Base-by-base conservation (phyloP, 345 rosid genomes). In the Rhizophora mangle region DNA sequence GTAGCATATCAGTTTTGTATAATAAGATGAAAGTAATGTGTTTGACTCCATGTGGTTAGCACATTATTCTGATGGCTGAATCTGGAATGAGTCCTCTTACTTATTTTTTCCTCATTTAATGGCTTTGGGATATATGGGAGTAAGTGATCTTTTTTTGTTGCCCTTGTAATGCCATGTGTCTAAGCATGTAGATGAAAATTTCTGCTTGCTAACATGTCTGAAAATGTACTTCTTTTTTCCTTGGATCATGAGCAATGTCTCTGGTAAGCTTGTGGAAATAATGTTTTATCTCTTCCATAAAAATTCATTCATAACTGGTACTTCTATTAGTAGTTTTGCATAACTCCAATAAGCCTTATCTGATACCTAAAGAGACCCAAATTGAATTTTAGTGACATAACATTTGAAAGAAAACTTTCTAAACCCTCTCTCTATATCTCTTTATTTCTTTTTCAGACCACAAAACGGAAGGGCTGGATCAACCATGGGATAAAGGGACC, bases 401-500 rank as follows among this genome's bases (percentile, higher is more conserved):
- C 37, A 67, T 49, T 43, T 66, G 47, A 26, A 66, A 54, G 31
- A 24, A 47, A 19, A 51, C 31, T 5, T n/a, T 66, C 26, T 5
- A 8, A 27, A 21, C 15, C 19, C 47, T 1, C 26, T 57, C 27
- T 60, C 13, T 20, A 26, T 54, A 49, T 29, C 51, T 26, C 21
- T 36, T 13, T 8, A 19, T 24, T 10, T n/a, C 30, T 18, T 37
- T 55, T 0, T 29, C 66, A 77, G 80, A 77, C 67, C 54, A 77
- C 80, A 6, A 77, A 77, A 63, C 60, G 70, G 27, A 68, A 77
- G 58, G 80, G 80, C 22, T 77, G 80, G 80, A 51, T 77, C 62
- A 72, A 77, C 64, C 76, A 77, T 68, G 80, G 67, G 62, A 77
- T 77, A 49, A 68, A 72, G 69, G 76, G 66, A 26, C 70, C 80